Percentiles rank a stretch among this genome's conserved stretches.
Evolutionary conservation across 306 rosid genomes (phyloP).

Genomic region (Dalbergia cochinchinensis): DNA sequence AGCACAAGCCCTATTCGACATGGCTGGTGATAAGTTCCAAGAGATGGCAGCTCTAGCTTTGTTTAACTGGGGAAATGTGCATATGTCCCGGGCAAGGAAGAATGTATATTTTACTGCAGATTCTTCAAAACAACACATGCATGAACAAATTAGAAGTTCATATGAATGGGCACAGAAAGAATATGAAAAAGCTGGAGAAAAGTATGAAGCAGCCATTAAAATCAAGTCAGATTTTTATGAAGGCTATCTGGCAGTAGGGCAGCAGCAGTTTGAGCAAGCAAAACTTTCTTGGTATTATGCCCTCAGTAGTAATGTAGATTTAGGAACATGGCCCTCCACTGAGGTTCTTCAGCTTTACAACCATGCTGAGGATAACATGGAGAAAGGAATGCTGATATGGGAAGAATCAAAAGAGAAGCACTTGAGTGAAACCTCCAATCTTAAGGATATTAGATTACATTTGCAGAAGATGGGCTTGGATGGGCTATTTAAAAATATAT

Average conservation of each 20-base stretch:
- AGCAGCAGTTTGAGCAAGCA: constrained; percentile 82
- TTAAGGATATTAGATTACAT: constrained; percentile 50
- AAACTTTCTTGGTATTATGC: constrained; percentile 87
- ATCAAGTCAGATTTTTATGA: constrained; percentile 84
- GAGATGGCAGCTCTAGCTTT: constrained; percentile 94
- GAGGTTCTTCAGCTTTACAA: constrained; percentile 77
- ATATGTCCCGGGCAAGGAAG: constrained; percentile 88
- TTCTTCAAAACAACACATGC: constrained; percentile 58
- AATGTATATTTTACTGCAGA: constrained; percentile 64
- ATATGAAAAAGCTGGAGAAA: constrained; percentile 74
- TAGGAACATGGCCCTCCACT: constrained; percentile 61
- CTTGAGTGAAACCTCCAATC: constrained; percentile 50
- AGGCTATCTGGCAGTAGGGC: constrained; percentile 83
- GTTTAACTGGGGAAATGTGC: constrained; percentile 97
- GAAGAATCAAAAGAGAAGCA: constrained; percentile 66
- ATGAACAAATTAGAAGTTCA: constrained; percentile 60
- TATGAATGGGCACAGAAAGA: constrained; percentile 79
- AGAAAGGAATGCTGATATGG: constrained; percentile 83
- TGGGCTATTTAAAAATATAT: constrained; percentile 52
- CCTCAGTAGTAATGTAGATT: constrained; percentile 61
- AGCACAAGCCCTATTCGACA: constrained; percentile 81
- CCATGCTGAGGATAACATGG: constrained; percentile 83
- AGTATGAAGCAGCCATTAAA: constrained; percentile 75
- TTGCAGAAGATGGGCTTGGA: constrained; percentile 63
- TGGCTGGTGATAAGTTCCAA: constrained; percentile 82